Percentiles rank a stretch among this genome's conserved stretches.
phyloP scores from a whole-genome alignment of 129 eudicot genomes.

The Chrysanthemum seticuspe region DNA sequence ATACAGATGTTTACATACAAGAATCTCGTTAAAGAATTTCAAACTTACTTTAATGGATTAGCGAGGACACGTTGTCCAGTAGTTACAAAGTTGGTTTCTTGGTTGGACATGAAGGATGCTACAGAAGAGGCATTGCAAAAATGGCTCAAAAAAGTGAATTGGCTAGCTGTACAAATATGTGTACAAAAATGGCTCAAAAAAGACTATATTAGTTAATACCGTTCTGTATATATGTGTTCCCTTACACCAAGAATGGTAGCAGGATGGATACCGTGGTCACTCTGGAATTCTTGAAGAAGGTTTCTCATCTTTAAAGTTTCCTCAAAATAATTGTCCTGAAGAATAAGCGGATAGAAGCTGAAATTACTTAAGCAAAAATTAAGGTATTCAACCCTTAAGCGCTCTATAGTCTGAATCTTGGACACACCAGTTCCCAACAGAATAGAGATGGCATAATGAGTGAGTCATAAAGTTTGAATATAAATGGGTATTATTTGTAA shows the following conservation, averaged over 20 bases:
- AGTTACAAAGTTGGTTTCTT: constrained; percentile 95
- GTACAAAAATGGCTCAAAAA: neutral
- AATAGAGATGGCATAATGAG: too few species aligned
- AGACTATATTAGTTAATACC: constrained; percentile 38
- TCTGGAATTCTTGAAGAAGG: constrained; percentile 86
- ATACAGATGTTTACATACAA: neutral
- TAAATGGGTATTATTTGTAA: too few species aligned
- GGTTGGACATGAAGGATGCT: constrained; percentile 99
- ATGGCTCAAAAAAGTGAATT: constrained; percentile 10
- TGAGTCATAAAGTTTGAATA: too few species aligned
- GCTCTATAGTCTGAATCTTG: too few species aligned
- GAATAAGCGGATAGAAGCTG: too few species aligned
- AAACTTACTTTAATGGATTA: constrained; percentile 84
- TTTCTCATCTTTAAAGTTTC: constrained; percentile 99
- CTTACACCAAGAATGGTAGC: constrained; percentile 96
- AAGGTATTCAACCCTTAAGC: too few species aligned
- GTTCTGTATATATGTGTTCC: constrained; percentile 98
- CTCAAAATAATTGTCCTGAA: constrained; percentile 88
- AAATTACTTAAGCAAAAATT: too few species aligned
- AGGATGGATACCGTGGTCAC: constrained; percentile 74
- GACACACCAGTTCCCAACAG: too few species aligned
- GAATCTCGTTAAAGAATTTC: neutral
- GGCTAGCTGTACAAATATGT: neutral
- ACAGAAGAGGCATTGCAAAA: constrained; percentile 90
- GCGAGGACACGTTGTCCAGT: constrained; percentile 98